Base-by-base conservation (phyloP, 495 filamentous ascomycete genomes). In the Annulohypoxylon nitens region DNA sequence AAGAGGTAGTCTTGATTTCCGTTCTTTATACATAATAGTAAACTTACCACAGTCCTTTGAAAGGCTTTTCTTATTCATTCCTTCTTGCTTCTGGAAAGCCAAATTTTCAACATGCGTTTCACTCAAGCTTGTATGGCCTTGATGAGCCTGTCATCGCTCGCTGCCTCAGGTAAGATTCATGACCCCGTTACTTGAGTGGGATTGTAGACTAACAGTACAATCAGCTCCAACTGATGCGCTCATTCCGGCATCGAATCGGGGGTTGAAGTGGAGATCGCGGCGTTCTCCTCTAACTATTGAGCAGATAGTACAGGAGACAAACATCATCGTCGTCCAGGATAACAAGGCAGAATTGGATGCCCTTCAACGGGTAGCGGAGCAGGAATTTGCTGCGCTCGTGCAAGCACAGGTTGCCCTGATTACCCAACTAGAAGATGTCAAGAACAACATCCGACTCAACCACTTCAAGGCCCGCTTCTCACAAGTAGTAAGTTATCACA, bases 381-480 rank as follows among this genome's bases (percentile, higher is more conserved):
- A 75, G 39, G 54, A 82, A 43, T 75, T 82, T 53, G 75, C 78
- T 23, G 70, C 72, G 43, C 75, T 78, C n/a, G 61, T 82, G 8
- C 75, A 81, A 61, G 75, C 79, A 0, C 68, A 82, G 51, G 41
- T 82, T n/a, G 75, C 76, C 12, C 67, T 81, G 10, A 70, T 76
- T 36, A 71, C 74, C 11, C 75, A 81, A 33, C 70, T 81, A 5
- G 64, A 82, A 57, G 75, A 72, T 18, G 77, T 82, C 71, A 81
- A 80, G 75, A 76, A 81, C 58, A 82, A 82, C 67, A 80, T 82
- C 67, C 78, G 79, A 7, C 43, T 81, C 53, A 82, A 82, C 72
- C 72, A 73, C 54, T 77, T 82, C 66, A 77, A 71, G 54, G 67
- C 79, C 14, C 75, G 74, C 34, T 81, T 79, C 63, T 58, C 71